Evolutionary conservation across 2,329 filamentous ascomycete genomes (phyloP).

Genomic region (Neonectria neomacrospora): DNA sequence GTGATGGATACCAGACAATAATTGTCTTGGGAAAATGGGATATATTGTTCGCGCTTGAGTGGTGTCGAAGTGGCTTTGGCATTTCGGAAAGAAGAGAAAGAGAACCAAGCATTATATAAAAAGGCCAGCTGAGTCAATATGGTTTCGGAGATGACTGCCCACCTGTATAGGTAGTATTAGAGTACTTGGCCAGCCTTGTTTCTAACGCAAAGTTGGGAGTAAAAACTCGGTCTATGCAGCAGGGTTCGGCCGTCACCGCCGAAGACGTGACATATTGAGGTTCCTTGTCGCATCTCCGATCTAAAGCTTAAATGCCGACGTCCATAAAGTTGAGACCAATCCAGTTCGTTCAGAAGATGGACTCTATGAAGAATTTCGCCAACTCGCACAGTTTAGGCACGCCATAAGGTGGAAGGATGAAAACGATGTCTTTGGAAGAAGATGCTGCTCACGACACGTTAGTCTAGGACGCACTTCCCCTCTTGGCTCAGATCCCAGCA

Average conservation of each 20-base stretch:
- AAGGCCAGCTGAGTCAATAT: not conserved
- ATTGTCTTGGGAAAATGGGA: not conserved
- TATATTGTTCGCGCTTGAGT: not conserved
- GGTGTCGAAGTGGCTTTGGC: not conserved
- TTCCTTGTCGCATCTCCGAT: not conserved
- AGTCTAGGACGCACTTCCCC: conserved; percentile 85
- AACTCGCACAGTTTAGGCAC: not conserved
- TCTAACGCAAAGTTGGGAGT: too few species aligned
- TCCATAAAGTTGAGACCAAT: not conserved
- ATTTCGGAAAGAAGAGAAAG: not conserved
- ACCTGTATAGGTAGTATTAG: too few species aligned
- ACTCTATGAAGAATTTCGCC: not conserved
- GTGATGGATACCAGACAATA: not conserved
- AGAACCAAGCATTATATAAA: not conserved
- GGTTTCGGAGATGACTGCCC: too few species aligned
- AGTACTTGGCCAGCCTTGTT: too few species aligned
- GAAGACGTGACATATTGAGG: not conserved
- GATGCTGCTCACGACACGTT: conserved; percentile 63
- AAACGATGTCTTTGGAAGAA: not conserved
- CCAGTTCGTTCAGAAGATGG: not conserved
- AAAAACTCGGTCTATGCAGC: too few species aligned
- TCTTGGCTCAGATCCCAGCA: conserved; percentile 95
- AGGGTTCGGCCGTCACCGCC: too few species aligned
- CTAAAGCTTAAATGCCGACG: not conserved
- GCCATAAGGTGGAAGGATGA: not conserved